A percentile compares a stretch with the other conserved stretches of the same genome.
phyloP scores from a whole-genome alignment of 1,139 yeast species.

The Sugiyamaella xylanicola region DNA sequence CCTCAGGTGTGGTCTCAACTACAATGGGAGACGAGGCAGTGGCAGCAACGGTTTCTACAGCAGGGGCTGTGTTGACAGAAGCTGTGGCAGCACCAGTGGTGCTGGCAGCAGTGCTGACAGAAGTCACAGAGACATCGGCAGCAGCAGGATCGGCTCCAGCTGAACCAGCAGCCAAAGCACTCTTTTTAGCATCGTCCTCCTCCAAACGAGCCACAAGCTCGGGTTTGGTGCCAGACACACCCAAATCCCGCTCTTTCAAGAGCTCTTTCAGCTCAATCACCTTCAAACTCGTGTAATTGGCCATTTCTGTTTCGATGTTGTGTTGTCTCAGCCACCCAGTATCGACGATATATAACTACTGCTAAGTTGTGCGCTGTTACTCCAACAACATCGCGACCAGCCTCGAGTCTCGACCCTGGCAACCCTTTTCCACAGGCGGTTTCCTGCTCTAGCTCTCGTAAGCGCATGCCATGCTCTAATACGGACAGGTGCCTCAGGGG shows the following conservation, averaged over 20 bases:
- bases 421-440: too few species aligned
- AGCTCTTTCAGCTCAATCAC: slow-evolving; percentile 84
- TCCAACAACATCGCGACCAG: too few species aligned
- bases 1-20: neutral
- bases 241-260: slow-evolving; percentile 66
- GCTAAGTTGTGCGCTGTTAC: too few species aligned
- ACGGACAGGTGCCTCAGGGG: too few species aligned
- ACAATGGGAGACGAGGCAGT: slow-evolving; percentile 22
- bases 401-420: too few species aligned
- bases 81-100: slow-evolving; percentile 22
- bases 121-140: slow-evolving; percentile 14
- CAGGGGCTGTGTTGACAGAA: slow-evolving; percentile 18
- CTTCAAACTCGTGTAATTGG: slow-evolving; percentile 64
- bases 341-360: too few species aligned
- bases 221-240: slow-evolving; percentile 80
- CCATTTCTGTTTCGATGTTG: slow-evolving; percentile 44
- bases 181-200: slow-evolving; percentile 34
- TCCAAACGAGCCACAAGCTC: slow-evolving; percentile 72
- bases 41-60: slow-evolving; percentile 25
- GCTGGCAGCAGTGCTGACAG: slow-evolving; percentile 1
- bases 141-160: slow-evolving; percentile 17
- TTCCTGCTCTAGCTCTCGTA: too few species aligned
- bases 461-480: too few species aligned
- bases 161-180: slow-evolving; percentile 4
- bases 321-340: neutral